These are phyloP conservation scores for Penicillium robsamsonii DNA, from an alignment of 495 filamentous ascomycete species.

Conservation along the genomic window DNA sequence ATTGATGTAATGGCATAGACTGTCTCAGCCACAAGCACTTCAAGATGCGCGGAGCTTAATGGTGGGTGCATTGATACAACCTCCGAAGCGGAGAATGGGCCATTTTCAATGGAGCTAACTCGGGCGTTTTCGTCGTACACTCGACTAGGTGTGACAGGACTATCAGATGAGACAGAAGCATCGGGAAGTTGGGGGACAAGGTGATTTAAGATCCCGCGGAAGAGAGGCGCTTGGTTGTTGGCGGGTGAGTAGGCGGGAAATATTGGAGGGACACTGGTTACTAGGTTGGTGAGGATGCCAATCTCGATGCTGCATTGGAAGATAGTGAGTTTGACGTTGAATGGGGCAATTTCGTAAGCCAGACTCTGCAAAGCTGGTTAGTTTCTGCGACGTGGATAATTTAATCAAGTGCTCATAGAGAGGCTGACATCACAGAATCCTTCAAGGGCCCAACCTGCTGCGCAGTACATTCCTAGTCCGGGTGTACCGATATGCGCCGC, in stretches of 20 bases:
- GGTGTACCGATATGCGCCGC: constrained; percentile 90
- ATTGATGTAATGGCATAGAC: constrained; percentile 88
- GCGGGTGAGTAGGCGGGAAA: constrained; percentile 69
- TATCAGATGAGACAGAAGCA: constrained; percentile 16
- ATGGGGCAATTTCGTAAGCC: constrained; percentile 94
- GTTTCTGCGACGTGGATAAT: constrained; percentile 10
- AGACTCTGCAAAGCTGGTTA: constrained; percentile 55
- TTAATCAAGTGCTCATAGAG: neutral
- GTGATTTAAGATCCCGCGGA: constrained; percentile 75
- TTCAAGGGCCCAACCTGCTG: constrained; percentile 91
- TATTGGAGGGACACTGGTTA: constrained; percentile 75
- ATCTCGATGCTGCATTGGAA: constrained; percentile 89
- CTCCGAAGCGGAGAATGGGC: constrained; percentile 47
- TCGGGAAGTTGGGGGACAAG: constrained; percentile 58
- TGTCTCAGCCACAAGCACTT: constrained; percentile 79
- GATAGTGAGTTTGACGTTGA: constrained; percentile 94
- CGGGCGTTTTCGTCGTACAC: constrained; percentile 26
- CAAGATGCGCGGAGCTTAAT: constrained; percentile 59
- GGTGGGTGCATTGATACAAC: constrained; percentile 71
- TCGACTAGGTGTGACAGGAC: constrained; percentile 15
- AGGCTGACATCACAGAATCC: constrained; percentile 81
- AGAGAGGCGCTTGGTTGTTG: constrained; percentile 73
- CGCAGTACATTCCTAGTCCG: constrained; percentile 84
- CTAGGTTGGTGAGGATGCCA: constrained; percentile 76
- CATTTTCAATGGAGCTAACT: constrained; percentile 37